These are phyloP conservation scores for Rhizophagus prolifer DNA, from an alignment of 192 early-diverging fungal genomes.

Conservation along the genomic window DNA sequence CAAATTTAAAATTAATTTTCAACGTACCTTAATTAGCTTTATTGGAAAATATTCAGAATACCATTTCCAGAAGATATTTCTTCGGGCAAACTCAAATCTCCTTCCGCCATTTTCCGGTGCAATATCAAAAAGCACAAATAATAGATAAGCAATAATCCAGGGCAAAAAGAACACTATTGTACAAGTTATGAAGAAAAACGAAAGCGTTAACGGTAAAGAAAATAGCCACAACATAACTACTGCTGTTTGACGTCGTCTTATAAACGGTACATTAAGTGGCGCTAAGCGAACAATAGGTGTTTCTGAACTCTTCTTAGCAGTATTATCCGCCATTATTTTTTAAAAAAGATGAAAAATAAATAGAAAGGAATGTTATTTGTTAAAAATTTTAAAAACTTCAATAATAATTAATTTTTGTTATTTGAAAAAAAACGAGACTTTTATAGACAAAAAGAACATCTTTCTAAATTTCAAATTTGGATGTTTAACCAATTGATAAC, in stretches of 20 bases:
- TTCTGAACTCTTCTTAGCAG: background rate
- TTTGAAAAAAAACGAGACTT: too few species aligned
- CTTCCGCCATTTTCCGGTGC: slow-evolving; percentile 81
- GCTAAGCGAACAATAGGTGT: slow-evolving; percentile 33
- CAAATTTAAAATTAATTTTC: background rate
- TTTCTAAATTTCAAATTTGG: background rate
- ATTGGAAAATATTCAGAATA: slow-evolving; percentile 82
- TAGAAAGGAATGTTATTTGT: too few species aligned
- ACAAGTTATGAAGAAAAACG: slow-evolving; percentile 65
- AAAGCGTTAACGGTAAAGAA: slow-evolving; percentile 51
- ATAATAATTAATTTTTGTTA: too few species aligned
- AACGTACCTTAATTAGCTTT: slow-evolving; percentile 63
- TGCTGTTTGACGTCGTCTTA: slow-evolving; percentile 66
- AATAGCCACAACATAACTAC: slow-evolving; percentile 64
- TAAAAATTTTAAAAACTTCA: too few species aligned
- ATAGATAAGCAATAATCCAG: slow-evolving; percentile 68
- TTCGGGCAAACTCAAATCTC: slow-evolving; percentile 47
- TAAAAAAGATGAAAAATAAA: background rate
- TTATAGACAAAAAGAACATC: too few species aligned
- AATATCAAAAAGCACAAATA: slow-evolving; percentile 71
- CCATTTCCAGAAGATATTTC: slow-evolving; percentile 69
- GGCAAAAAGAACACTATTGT: slow-evolving; percentile 55
- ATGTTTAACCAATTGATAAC: too few species aligned
- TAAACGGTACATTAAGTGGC: slow-evolving; percentile 63
- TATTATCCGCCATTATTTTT: background rate